These are phyloP conservation scores for Hypoxylon sp. DNA, from an alignment of 2,329 filamentous ascomycete genomes.

Conservation along the genomic window DNA sequence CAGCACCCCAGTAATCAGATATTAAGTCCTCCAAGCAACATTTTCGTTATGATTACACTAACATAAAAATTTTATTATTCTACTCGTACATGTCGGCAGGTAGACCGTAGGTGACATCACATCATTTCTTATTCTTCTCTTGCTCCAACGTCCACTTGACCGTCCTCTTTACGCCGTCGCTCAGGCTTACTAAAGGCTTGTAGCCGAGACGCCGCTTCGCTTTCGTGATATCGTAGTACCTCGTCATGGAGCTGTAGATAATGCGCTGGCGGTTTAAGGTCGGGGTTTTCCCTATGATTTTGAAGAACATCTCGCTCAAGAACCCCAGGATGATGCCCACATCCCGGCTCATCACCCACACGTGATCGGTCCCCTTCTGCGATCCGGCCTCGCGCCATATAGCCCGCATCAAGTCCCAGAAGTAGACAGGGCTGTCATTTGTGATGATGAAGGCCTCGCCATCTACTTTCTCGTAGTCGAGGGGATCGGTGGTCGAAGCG, in stretches of 20 bases:
- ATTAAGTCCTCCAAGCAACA: constrained; percentile 7
- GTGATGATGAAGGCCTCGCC: constrained; percentile 93
- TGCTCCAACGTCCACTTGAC: constrained; percentile 70
- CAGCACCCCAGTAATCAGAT: constrained; percentile 1
- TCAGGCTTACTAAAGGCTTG: constrained; percentile 74
- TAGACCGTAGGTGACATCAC: background rate
- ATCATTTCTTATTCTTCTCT: constrained; percentile 57
- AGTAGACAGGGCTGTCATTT: constrained; percentile 89
- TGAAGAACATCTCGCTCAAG: constrained; percentile 67
- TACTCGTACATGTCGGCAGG: constrained; percentile 7
- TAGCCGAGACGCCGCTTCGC: constrained; percentile 80
- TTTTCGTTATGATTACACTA: constrained; percentile 23
- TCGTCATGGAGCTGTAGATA: constrained; percentile 79
- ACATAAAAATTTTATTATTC: constrained; percentile 3
- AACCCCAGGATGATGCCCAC: constrained; percentile 67
- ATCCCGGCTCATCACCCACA: constrained; percentile 68
- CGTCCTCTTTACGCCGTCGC: constrained; percentile 72
- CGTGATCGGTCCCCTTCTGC: constrained; percentile 65
- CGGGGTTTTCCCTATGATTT: constrained; percentile 65
- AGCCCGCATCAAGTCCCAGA: constrained; percentile 88
- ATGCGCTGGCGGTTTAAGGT: constrained; percentile 73
- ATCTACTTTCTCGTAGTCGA: constrained; percentile 81
- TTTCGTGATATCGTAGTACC: constrained; percentile 84
- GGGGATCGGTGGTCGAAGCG: constrained; percentile 69
- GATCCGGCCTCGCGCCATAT: constrained; percentile 78